Conservation (phyloP, 2,329 filamentous ascomycete species). For the Sporothrix euskadiensis region DNA sequence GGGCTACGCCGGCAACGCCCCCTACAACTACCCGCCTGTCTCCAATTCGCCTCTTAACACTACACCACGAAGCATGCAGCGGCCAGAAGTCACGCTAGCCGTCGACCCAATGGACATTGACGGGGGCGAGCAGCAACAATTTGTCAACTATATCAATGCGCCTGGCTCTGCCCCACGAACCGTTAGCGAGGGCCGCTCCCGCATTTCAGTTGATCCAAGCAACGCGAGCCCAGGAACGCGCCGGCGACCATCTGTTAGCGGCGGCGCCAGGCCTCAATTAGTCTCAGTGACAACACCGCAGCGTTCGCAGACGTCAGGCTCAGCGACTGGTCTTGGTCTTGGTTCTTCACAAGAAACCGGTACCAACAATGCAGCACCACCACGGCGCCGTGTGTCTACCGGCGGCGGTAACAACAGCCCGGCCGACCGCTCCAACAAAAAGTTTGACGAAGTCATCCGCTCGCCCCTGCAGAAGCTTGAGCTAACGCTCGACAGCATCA, state of each 20-base stretch:
- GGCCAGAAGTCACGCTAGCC: slow-evolving; percentile 30
- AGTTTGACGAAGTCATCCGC: slow-evolving; percentile 76
- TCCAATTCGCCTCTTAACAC: slow-evolving; percentile 3
- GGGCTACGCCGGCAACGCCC: slow-evolving; percentile 34
- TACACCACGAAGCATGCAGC: slow-evolving; percentile 28
- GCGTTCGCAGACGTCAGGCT: slow-evolving; percentile 11
- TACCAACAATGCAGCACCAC: neutral
- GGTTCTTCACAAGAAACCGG: neutral
- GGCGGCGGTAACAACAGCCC: slow-evolving; percentile 32
- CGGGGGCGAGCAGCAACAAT: slow-evolving; percentile 39
- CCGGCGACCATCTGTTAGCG: slow-evolving; percentile 30
- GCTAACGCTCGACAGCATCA: slow-evolving; percentile 85
- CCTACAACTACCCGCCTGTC: slow-evolving; percentile 33
- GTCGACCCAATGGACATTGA: slow-evolving; percentile 30
- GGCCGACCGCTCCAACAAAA: slow-evolving; percentile 52
- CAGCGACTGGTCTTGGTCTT: neutral
- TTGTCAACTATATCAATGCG: slow-evolving; percentile 31
- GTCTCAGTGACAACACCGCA: slow-evolving; percentile 31
- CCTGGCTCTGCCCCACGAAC: neutral
- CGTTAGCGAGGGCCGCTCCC: slow-evolving; percentile 22
- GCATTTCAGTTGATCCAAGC: slow-evolving; percentile 35
- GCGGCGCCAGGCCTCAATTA: slow-evolving; percentile 24
- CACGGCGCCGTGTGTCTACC: slow-evolving; percentile 22
- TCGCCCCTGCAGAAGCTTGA: slow-evolving; percentile 94
- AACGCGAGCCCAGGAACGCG: slow-evolving; percentile 33